Evolutionary conservation across 2,329 filamentous ascomycete species (phyloP), one percentile per base, ranked within the genome.

Genomic region (Zymoseptoria pseudotritici): DNA sequence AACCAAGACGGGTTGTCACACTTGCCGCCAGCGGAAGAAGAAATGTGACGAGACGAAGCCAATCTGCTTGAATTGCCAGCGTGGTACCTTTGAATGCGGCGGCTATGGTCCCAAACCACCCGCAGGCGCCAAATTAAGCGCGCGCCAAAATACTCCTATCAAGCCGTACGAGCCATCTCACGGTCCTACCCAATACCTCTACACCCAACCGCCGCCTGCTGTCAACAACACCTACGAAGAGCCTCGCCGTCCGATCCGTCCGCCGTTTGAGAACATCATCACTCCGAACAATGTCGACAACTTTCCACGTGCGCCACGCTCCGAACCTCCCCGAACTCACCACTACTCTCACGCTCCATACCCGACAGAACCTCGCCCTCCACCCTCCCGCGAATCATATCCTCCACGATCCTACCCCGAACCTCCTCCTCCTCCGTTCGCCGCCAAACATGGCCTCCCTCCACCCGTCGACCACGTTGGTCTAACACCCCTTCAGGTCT

Each of bases 1-100:
- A 61, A 97, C 93, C 20, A 97, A 97, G 77, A 97, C 92, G 9
- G 91, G 92, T 31, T 97, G 93, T 74, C 85, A 96, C 76, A 97
- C 93, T 5, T 97, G 93, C 73, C 83, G 93, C 61, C 85, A 85
- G 72, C 84, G 93, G 61, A 97, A 97, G 82, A 97, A 97, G 85
- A 97, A 97, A 77, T 97, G 94, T 72, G 93, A 97, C 72, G 94
- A 97, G 78, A 84, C 83, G 57, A 95, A 96, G 74, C 94, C 94
- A 24, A 86, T 91, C 74, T 97, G 94, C 77, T 89, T 87, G 72
- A 97, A 99, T 71, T 99, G 94, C 76, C 82, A 89, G 58, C 88
- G 91, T 62, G 93, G 94, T 52, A 90, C 90, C 17, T 97, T 97
- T 73, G 80, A 90, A 36, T 99, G 94, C 73, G 88, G 90, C 67